Evolutionary conservation across 2,329 filamentous ascomycete genomes (phyloP), one percentile per base, ranked within the genome.

Genomic region (Xylariaceae sp.): DNA sequence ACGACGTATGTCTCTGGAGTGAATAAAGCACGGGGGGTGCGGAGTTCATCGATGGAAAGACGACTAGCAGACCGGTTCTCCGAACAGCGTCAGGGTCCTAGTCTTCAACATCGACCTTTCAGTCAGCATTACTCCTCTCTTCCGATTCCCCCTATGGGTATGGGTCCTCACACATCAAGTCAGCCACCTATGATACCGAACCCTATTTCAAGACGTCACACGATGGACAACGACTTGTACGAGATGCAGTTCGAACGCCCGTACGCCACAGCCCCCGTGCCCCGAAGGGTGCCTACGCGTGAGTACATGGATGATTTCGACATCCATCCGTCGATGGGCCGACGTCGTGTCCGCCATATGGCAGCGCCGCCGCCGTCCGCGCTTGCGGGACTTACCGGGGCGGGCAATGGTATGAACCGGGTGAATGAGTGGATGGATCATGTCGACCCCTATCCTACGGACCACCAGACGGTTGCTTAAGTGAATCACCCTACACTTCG

Each of bases 11-110:
- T 78, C 44, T 68, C 73, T 1, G 76, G 75, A 1, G 75, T 75
- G n/a, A 77, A 73, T 57, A 75, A 76, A 37, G 74, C 74, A 7
- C 74, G 79, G 51, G 77, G 74, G 10, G 68, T 74, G 9, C 73
- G 77, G 18, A 73, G 72, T 7, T 73, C 70, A 15, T 80, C 80
- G 2, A 74, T 80, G 67, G 80, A 82, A 58, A 76, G 77, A 50
- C 77, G 80, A 18, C 74, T 82, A 8, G 81, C 80, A 2, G 79
- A 79, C 47, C 75, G 81, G 8, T 78, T 82, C 61, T 73, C 78
- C 15, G 80, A 80, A 55, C 72, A 71, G 56, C 75, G 77, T 17
- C 72, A 73, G 45, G 53, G 47, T 51, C 53, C 52, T 34, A 71
- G 61, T 59, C 71, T 69, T 17, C 63, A 56, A 11, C 66, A 66